Base-by-base conservation (phyloP, 139 green algal genomes). In the Klebsormidium nitens region DNA sequence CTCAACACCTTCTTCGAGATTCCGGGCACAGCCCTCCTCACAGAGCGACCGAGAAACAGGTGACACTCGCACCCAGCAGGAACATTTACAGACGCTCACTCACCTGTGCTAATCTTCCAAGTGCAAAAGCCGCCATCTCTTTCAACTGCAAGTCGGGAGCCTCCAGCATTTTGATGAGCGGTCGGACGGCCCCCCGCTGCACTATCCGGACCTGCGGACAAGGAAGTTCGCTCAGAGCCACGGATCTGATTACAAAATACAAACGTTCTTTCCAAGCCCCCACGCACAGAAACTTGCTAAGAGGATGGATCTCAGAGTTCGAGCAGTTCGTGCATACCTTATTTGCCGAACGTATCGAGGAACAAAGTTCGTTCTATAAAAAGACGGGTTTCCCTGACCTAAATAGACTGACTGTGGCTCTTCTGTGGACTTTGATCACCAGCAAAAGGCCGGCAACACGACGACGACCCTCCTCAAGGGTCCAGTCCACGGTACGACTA, bases 111-210 rank as follows among this genome's bases (percentile, higher is more conserved):
- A 97, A 80, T 26, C 93, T 81, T 11, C 94, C 94, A 62, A 99
- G 79, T 14, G 93, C 94, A 89, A 98, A 99, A 1, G 94, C 91
- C 4, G 93, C 90, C 93, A 98, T 98, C 79, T 99, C 94, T 37
- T 87, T 84, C 26, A 98, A 75, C 70, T 90, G 85, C 1, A 61
- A 59, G 75, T 96, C 91, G 0, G 42, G 36, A 31, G 80, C 62
- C 23, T 40, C 58, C 59, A 99, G 87, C 94, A 99, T 99, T 26
- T 70, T 72, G 36, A 99, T 90, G 8, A 99, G 84, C n/a, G 92
- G 88, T 1, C 88, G 81, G 57, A 99, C 85, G 3, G 90, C 94
- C 3, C 94, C 94, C 3, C 93, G 81, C 86, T 98, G 93, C 64
- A 93, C 83, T 44, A 97, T 97, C 64, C 87, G 90, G 46, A 75